phyloP scores from a whole-genome alignment of 2,329 filamentous ascomycete species.

The Hypoxylon sp. region DNA sequence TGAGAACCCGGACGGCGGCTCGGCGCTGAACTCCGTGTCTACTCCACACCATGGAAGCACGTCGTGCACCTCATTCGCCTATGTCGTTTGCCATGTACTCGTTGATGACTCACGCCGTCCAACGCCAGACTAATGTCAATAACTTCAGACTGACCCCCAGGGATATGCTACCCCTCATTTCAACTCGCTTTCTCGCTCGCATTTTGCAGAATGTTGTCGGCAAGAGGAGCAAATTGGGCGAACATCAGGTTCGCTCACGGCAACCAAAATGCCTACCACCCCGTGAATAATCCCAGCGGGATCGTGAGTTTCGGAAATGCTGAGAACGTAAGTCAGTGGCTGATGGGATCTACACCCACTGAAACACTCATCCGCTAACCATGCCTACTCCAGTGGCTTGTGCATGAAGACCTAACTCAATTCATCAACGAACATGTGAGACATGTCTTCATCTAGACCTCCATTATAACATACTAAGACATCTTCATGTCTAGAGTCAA shows the following conservation, averaged over 20 bases:
- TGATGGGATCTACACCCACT: neutral
- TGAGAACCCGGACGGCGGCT: slow-evolving; percentile 20
- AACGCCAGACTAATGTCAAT: neutral
- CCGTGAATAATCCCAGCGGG: slow-evolving; percentile 39
- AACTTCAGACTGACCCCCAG: neutral
- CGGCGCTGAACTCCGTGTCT: slow-evolving; percentile 6
- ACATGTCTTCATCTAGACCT: neutral
- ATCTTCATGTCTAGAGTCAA: slow-evolving; percentile 13
- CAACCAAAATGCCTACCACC: slow-evolving; percentile 35
- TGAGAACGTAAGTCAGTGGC: slow-evolving; percentile 40
- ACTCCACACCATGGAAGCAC: slow-evolving; percentile 9
- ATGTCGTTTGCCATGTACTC: slow-evolving; percentile 7
- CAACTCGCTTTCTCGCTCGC: neutral
- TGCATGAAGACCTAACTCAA: slow-evolving; percentile 30
- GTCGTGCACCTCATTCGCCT: slow-evolving; percentile 2
- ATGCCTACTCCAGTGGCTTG: slow-evolving; percentile 24
- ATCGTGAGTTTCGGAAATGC: slow-evolving; percentile 42
- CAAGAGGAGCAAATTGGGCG: slow-evolving; percentile 43
- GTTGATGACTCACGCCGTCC: neutral
- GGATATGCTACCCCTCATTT: neutral
- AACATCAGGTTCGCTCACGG: slow-evolving; percentile 41
- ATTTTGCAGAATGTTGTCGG: slow-evolving; percentile 41
- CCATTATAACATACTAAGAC: slow-evolving; percentile 3
- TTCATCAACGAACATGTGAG: slow-evolving; percentile 41
- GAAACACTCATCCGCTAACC: neutral